Evolutionary conservation across 192 early-diverging fungal species (phyloP).

Genomic region (Podila horticola): DNA sequence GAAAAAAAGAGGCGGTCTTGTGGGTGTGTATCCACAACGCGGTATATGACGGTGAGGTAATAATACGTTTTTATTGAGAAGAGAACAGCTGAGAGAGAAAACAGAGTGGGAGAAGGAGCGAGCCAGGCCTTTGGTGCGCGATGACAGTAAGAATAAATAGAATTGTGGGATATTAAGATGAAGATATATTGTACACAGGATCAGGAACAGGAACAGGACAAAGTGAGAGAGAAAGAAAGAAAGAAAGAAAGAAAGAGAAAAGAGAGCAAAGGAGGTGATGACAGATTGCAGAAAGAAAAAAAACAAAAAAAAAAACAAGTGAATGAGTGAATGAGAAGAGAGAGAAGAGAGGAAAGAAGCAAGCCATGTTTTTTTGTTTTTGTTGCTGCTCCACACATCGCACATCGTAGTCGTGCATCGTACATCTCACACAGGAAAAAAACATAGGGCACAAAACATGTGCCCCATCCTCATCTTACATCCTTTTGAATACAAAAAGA

Average conservation of each 20-base stretch:
- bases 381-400: background rate
- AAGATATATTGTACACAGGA: background rate
- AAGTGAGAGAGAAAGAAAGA: background rate
- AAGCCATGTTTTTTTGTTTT: too few relatives aligned
- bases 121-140: background rate
- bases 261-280: too few relatives aligned
- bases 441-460: too few relatives aligned
- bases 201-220: background rate
- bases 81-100: background rate
- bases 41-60: background rate
- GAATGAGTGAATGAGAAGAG: background rate
- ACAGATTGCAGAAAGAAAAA: background rate
- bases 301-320: background rate
- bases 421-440: background rate
- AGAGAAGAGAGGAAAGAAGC: background rate
- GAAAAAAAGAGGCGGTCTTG: background rate
- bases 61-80: background rate
- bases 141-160: too few relatives aligned
- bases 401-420: background rate
- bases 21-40: background rate
- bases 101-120: background rate
- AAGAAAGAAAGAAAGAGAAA: background rate
- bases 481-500: too few relatives aligned
- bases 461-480: too few relatives aligned
- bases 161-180: too few relatives aligned